Base-by-base conservation (phyloP, 345 rosid genomes). In the Rubroshorea leprosula region DNA sequence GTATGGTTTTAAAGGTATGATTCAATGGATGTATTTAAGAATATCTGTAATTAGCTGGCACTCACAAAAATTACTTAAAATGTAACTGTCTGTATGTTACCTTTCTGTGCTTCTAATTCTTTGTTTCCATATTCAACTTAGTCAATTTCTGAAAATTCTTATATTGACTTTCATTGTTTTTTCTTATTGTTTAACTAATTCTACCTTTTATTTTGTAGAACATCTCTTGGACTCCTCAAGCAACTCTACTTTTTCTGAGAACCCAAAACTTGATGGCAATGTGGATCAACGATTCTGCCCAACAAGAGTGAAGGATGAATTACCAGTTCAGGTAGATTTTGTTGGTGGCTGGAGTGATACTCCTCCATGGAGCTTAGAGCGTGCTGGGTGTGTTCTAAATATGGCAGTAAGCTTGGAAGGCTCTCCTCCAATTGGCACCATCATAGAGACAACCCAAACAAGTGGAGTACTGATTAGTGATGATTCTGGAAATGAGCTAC, bases 301-400 rank as follows among this genome's bases (percentile, higher is more conserved):
- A 17, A 80, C 76, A 70, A 80, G 51, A 54, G 77, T 80, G 46
- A 85, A 80, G 64, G 83, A 87, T 19, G 96, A 86, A 70, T 79
- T 93, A 68, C 99, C 96, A 14, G 96, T 93, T 64, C 91, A 94
- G 15, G 85, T 93, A 58, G 94, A 93, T 68, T 89, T 93, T 80
- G 97, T 79, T 44, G 99, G 99, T 47, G 96, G 99, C 51, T 93
- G 97, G 99, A 93, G 97, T 59, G 98, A 89, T 58, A 92, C 98
- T 68, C 98, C 98, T 66, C 98, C 97, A 47, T 89, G 97, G 95
- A 89, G 97, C 74, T 69, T 89, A 71, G 97, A 93, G 79, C 96
- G 99, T 55, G 83, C 91, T 50, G 97, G 97, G n/a, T 81, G 77
- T 58, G 97, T 93, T 71, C 76, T 89, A 52, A 93, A 89, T 72